phyloP scores from a whole-genome alignment of 139 green algal species.

The Pseudopediastrum boryanum region DNA sequence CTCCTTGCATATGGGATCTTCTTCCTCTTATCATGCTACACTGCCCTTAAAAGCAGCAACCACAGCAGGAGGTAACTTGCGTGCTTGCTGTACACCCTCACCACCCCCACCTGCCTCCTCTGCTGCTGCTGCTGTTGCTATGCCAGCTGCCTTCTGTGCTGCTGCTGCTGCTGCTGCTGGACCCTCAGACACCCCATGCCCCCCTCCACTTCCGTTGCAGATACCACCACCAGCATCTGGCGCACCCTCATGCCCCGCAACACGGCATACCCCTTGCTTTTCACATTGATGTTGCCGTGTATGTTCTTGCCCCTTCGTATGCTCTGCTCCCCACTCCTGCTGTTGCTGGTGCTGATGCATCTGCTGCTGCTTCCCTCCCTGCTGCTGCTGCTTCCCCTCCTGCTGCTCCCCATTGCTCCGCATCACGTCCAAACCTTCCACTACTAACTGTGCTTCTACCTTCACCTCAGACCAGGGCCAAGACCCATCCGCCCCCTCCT shows the following conservation, averaged over 20 bases:
- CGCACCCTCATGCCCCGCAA: background rate
- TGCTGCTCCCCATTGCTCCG: background rate
- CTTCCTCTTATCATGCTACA: too few relatives aligned
- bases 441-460: background rate
- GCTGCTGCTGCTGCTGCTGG: background rate
- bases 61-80: too few relatives aligned
- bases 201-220: background rate
- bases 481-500: background rate
- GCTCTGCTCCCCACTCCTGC: background rate
- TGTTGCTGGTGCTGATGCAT: background rate
- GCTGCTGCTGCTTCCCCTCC: background rate
- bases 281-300: background rate
- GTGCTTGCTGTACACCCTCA: too few relatives aligned
- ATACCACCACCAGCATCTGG: background rate
- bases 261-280: background rate
- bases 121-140: background rate
- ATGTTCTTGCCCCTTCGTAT: background rate
- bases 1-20: constrained; percentile 35
- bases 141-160: background rate
- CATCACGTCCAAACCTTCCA: background rate
- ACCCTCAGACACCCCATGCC: background rate
- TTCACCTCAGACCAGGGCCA: background rate
- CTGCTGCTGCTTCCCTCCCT: background rate
- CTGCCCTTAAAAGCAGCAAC: too few relatives aligned
- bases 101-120: background rate